phyloP scores from a whole-genome alignment of 2,329 filamentous ascomycete genomes.

The Fusarium sp. region DNA sequence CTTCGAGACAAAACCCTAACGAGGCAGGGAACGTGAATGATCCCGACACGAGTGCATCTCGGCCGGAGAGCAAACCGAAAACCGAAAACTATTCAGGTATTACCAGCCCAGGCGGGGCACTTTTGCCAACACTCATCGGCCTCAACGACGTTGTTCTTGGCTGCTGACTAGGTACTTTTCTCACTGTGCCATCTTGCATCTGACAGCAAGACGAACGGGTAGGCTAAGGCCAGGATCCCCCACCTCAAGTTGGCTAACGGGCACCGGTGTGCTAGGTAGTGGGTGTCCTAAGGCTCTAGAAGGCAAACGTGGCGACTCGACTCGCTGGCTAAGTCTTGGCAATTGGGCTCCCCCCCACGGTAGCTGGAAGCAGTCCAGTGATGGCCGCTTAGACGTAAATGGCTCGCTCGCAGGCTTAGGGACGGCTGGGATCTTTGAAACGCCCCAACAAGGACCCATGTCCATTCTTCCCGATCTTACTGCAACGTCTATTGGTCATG shows the following conservation, averaged over 20 bases:
- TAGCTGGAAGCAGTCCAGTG: constrained; percentile 30
- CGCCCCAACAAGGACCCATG: constrained; percentile 50
- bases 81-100: constrained; percentile 25
- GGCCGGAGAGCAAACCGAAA: constrained; percentile 37
- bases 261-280: constrained; percentile 47
- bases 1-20: constrained; percentile 3
- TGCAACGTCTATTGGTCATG: constrained; percentile 53
- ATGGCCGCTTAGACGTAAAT: constrained; percentile 41
- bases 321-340: constrained; percentile 41
- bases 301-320: constrained; percentile 48
- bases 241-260: constrained; percentile 43
- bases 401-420: constrained; percentile 35
- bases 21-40: constrained; percentile 19
- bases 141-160: constrained; percentile 28
- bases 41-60: constrained; percentile 32
- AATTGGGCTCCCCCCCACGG: constrained; percentile 43
- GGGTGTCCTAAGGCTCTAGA: constrained; percentile 37
- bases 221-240: constrained; percentile 54
- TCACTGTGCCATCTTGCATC: constrained; percentile 48
- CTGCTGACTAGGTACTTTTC: constrained; percentile 25
- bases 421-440: constrained; percentile 51
- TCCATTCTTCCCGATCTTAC: constrained; percentile 43
- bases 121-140: constrained; percentile 41
- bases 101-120: constrained; percentile 26
- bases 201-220: constrained; percentile 52